These are phyloP conservation scores for Cutaneotrichosporon sp. DNA, from an alignment of 1,284 basidiomycete genomes.

Conservation along the genomic window DNA sequence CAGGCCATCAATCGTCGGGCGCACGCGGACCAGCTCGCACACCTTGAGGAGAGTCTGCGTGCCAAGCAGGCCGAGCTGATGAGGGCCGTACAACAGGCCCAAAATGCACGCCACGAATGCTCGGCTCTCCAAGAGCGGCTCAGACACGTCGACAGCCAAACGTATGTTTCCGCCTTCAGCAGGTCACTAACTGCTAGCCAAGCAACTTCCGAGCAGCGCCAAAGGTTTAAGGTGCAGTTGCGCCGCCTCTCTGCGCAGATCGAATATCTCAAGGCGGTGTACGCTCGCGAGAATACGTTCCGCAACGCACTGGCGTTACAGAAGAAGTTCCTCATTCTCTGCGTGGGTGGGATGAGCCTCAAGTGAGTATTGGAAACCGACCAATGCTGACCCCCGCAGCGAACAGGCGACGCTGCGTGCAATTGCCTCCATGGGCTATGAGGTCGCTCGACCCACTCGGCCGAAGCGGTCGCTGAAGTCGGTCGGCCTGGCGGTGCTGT, in stretches of 20 bases:
- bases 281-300: slow-evolving; percentile 78
- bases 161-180: slow-evolving; percentile 25
- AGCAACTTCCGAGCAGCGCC: slow-evolving; percentile 27
- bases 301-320: slow-evolving; percentile 80
- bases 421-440: slow-evolving; percentile 75
- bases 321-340: slow-evolving; percentile 67
- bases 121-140: slow-evolving; percentile 24
- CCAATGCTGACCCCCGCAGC: slow-evolving; percentile 53
- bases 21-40: neutral
- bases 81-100: slow-evolving; percentile 20
- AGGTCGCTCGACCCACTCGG: slow-evolving; percentile 53
- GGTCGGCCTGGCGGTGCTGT: slow-evolving; percentile 64
- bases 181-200: neutral
- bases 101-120: slow-evolving; percentile 17
- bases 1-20: slow-evolving; percentile 9
- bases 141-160: slow-evolving; percentile 20
- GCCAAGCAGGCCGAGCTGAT: slow-evolving; percentile 17
- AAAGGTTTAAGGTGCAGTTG: slow-evolving; percentile 40
- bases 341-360: slow-evolving; percentile 63
- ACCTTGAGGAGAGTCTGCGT: slow-evolving; percentile 6
- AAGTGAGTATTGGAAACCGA: slow-evolving; percentile 59
- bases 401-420: slow-evolving; percentile 74
- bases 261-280: slow-evolving; percentile 87
- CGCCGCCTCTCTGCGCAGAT: slow-evolving; percentile 60
- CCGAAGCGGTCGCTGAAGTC: slow-evolving; percentile 61